Conservation (phyloP, 768 basidiomycete species). For the Lyophyllum semitale region DNA sequence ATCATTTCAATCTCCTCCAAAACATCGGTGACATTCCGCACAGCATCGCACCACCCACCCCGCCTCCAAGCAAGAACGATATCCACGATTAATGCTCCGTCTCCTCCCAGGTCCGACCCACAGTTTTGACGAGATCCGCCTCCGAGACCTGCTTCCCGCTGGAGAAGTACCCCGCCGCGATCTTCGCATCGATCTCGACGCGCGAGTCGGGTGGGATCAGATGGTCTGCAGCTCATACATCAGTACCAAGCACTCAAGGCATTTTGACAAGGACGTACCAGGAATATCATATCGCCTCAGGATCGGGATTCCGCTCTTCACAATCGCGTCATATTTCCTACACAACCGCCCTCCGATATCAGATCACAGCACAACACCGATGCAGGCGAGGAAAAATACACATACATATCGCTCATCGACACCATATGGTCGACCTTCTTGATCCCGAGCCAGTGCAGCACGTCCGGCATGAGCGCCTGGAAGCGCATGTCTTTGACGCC, state of each 20-base stretch:
- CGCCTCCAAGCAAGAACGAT: neutral
- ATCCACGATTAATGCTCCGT: slow-evolving; percentile 61
- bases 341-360: neutral
- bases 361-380: too few relatives aligned
- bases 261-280: slow-evolving; percentile 38
- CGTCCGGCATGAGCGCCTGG: slow-evolving; percentile 93
- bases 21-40: too few relatives aligned
- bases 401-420: slow-evolving; percentile 84
- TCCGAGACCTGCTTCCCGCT: slow-evolving; percentile 76
- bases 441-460: slow-evolving; percentile 93
- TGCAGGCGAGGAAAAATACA: slow-evolving; percentile 9
- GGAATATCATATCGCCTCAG: slow-evolving; percentile 85
- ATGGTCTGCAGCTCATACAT: slow-evolving; percentile 52
- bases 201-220: slow-evolving; percentile 88
- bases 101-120: slow-evolving; percentile 90
- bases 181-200: slow-evolving; percentile 97
- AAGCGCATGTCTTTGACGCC: slow-evolving; percentile 98
- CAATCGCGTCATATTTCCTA: slow-evolving; percentile 95
- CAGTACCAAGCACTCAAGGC: slow-evolving; percentile 1
- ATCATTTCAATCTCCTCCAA: too few relatives aligned
- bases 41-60: neutral
- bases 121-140: slow-evolving; percentile 82
- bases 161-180: slow-evolving; percentile 91
- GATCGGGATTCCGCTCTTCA: slow-evolving; percentile 85
- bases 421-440: slow-evolving; percentile 89